phyloP scores from a whole-genome alignment of 495 filamentous ascomycete genomes.

The Niebla homalea region DNA sequence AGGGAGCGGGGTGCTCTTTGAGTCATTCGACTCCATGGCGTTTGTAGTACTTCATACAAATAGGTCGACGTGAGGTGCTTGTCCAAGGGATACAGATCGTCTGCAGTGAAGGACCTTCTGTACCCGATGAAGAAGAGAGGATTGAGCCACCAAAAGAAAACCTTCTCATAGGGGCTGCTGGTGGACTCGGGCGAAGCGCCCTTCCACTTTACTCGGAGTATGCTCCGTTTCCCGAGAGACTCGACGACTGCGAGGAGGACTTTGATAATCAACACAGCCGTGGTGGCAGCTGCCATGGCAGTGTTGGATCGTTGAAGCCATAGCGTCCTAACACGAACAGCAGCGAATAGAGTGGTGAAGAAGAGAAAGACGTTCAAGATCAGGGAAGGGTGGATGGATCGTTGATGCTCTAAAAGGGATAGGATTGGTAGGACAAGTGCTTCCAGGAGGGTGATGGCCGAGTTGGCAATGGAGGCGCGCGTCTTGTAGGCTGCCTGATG shows the following conservation, averaged over 20 bases:
- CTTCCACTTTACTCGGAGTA: slow-evolving; percentile 31
- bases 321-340: slow-evolving; percentile 40
- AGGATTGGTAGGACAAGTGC: slow-evolving; percentile 30
- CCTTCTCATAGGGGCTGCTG: slow-evolving; percentile 36
- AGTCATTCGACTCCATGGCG: slow-evolving; percentile 23
- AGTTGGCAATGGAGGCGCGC: slow-evolving; percentile 34
- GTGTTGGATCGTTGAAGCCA: slow-evolving; percentile 35
- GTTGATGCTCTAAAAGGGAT: slow-evolving; percentile 44
- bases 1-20: slow-evolving; percentile 28
- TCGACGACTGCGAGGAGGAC: slow-evolving; percentile 39
- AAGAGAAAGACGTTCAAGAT: slow-evolving; percentile 48
- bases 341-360: slow-evolving; percentile 45
- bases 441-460: slow-evolving; percentile 30
- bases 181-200: slow-evolving; percentile 46
- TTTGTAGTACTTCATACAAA: slow-evolving; percentile 25
- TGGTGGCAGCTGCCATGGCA: slow-evolving; percentile 34
- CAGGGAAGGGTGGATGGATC: slow-evolving; percentile 42
- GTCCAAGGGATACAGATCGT: slow-evolving; percentile 35
- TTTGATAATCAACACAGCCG: slow-evolving; percentile 34
- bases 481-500: slow-evolving; percentile 23
- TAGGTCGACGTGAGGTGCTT: slow-evolving; percentile 29
- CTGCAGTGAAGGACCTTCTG: slow-evolving; percentile 26
- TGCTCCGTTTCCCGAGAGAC: slow-evolving; percentile 36
- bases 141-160: slow-evolving; percentile 48
- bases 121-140: slow-evolving; percentile 38